Evolutionary conservation across 345 rosid species (phyloP), one percentile per base, ranked within the genome.

Genomic region (Linum tenue): DNA sequence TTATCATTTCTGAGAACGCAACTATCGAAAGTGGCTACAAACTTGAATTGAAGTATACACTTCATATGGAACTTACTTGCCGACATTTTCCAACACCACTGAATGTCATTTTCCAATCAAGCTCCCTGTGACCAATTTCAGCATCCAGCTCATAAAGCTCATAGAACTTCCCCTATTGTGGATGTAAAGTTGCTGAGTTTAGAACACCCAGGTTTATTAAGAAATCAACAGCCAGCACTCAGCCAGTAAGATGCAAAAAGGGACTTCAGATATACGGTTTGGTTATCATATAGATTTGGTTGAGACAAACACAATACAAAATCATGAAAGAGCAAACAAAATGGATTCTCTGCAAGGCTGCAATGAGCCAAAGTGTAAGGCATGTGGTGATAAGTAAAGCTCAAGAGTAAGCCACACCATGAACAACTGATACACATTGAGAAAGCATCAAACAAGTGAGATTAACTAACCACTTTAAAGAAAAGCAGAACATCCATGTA

Each of bases 101-200:
- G 59, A 79, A 58, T 63, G 98, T 92, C 76, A 90, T 86, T 78
- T 92, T 92, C 98, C 98, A 92, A 69, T 85, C 97, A 69, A 92
- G 86, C 76, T 88, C 98, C 69, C 80, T 85, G 71, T 92, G 96
- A 39, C 97, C 98, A 78, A 86, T 65, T 78, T 90, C 98, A 76
- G 98, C 98, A 83, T 92, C 98, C 42, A 87, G 72, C 78, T 92
- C 97, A 75, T 92, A 92, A 16, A 92, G 96, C 83, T 92, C 98
- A 69, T 90, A 92, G 66, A 90, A 90, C 61, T 87, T 92, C 35
- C 98, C 98, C 96, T 92, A 69, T 67, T 67, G 56, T 66, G 61
- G 74, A 64, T 48, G 60, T 80, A 57, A 59, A 40, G 38, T 44
- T 48, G 53, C 53, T 9, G 9, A 48, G 3, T 3, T 9, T 15